These are phyloP conservation scores for Herpotrichia juniperi DNA, from an alignment of 2,329 filamentous ascomycete genomes.

Conservation along the genomic window DNA sequence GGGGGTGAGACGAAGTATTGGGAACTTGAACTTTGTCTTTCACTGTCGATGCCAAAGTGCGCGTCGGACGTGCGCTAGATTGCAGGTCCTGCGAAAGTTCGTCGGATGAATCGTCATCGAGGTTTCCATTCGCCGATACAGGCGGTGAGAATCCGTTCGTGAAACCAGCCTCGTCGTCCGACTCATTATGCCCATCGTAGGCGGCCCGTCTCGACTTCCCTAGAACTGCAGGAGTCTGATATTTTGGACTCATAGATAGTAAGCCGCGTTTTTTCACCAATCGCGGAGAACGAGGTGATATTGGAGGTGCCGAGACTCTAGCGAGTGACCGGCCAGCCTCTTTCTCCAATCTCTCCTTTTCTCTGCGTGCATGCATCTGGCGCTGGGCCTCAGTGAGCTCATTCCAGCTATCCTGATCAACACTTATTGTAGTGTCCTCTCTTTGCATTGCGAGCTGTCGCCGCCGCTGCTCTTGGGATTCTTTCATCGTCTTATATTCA, in stretches of 20 bases:
- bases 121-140: slow-evolving; percentile 13
- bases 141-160: slow-evolving; percentile 21
- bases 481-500: slow-evolving; percentile 52
- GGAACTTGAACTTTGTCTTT: slow-evolving; percentile 38
- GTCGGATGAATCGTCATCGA: slow-evolving; percentile 37
- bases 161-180: slow-evolving; percentile 29
- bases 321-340: slow-evolving; percentile 30
- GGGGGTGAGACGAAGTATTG: slow-evolving; percentile 45
- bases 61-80: slow-evolving; percentile 15
- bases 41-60: background rate
- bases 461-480: slow-evolving; percentile 50
- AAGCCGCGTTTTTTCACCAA: slow-evolving; percentile 16
- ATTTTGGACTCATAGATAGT: slow-evolving; percentile 20
- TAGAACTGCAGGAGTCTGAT: slow-evolving; percentile 33
- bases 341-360: slow-evolving; percentile 27
- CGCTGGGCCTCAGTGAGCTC: slow-evolving; percentile 26
- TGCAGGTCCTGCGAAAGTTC: slow-evolving; percentile 32
- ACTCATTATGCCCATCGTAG: slow-evolving; percentile 21
- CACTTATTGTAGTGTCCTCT: slow-evolving; percentile 15
- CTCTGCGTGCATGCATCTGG: slow-evolving; percentile 24
- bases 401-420: slow-evolving; percentile 38
- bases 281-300: slow-evolving; percentile 17
- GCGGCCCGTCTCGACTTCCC: slow-evolving; percentile 4
- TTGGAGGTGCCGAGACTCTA: slow-evolving; percentile 33
- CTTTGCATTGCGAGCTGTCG: slow-evolving; percentile 16